Conservation (phyloP, 1,284 basidiomycete genomes). For the Cryptococcus sp. region DNA sequence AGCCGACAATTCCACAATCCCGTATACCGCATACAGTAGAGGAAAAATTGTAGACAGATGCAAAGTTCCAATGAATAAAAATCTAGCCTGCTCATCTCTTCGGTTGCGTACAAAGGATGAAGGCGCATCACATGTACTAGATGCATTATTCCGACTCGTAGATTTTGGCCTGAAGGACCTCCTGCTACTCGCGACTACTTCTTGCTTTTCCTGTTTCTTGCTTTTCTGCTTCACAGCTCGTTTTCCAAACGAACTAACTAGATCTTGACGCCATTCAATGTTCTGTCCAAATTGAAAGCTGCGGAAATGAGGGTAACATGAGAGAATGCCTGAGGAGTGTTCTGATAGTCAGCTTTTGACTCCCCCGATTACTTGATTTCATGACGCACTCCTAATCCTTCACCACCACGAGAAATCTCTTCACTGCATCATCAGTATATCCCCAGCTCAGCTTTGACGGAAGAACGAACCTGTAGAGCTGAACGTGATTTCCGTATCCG, state of each 20-base stretch:
- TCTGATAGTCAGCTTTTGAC: slow-evolving; percentile 12
- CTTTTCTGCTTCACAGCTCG: too few species aligned
- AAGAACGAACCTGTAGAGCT: slow-evolving; percentile 55
- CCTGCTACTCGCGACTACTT: too few species aligned
- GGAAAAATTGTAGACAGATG: too few species aligned
- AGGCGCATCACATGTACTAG: too few species aligned
- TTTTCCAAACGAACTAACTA: too few species aligned
- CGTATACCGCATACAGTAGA: not conserved
- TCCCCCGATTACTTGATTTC: slow-evolving; percentile 3
- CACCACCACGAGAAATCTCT: slow-evolving; percentile 49
- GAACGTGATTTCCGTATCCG: slow-evolving; percentile 78
- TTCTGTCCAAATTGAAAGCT: slow-evolving; percentile 48
- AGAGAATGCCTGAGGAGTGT: slow-evolving; percentile 47
- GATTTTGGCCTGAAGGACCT: too few species aligned
- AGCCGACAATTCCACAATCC: not conserved
- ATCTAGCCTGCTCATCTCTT: too few species aligned
- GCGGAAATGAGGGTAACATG: slow-evolving; percentile 47
- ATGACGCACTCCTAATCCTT: slow-evolving; percentile 41
- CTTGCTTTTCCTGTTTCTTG: too few species aligned
- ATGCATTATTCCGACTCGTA: too few species aligned
- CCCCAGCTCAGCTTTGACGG: not conserved
- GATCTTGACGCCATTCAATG: slow-evolving; percentile 17
- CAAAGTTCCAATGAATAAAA: too few species aligned
- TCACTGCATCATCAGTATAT: too few species aligned
- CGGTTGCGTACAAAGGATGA: too few species aligned